Conservation (phyloP, 1,284 basidiomycete genomes). For the Microstroma glucosiphilum region DNA sequence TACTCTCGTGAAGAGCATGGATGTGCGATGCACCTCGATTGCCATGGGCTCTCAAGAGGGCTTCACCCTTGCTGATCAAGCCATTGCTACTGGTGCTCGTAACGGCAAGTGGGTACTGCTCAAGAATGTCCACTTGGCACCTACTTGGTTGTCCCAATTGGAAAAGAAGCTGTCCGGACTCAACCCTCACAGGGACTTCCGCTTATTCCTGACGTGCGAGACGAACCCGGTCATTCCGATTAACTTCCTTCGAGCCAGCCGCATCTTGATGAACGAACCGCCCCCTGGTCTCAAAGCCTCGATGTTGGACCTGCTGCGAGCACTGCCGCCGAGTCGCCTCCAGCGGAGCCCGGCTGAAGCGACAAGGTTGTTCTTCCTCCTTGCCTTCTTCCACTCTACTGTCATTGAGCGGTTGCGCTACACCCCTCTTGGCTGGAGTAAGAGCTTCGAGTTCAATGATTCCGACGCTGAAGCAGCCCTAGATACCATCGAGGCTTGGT, state of each 20-base stretch:
- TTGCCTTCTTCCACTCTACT: conserved; percentile 47
- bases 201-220: conserved; percentile 48
- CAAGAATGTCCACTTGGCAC: conserved; percentile 48
- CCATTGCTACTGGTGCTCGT: conserved; percentile 40
- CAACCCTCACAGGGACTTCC: conserved; percentile 41
- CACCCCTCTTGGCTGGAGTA: conserved; percentile 46
- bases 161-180: conserved; percentile 44
- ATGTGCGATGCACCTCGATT: conserved; percentile 34
- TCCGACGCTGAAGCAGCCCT: conserved; percentile 45
- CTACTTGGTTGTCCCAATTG: conserved; percentile 44
- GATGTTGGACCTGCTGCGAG: conserved; percentile 41
- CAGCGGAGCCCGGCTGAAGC: conserved; percentile 42
- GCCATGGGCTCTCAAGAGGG: conserved; percentile 49
- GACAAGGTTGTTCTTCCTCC: conserved; percentile 40
- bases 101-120: conserved; percentile 46
- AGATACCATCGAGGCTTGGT: conserved; percentile 44
- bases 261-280: conserved; percentile 49
- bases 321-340: conserved; percentile 27
- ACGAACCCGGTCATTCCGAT: conserved; percentile 44
- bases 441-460: conserved; percentile 49
- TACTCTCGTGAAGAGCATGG: conserved; percentile 32
- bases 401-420: conserved; percentile 45
- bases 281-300: conserved; percentile 47
- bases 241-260: conserved; percentile 42
- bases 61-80: conserved; percentile 42